A percentile compares a stretch with the other conserved stretches of the same genome.
phyloP scores from a whole-genome alignment of 192 early-diverging fungal species.

The Rhizophlyctis rosea region DNA sequence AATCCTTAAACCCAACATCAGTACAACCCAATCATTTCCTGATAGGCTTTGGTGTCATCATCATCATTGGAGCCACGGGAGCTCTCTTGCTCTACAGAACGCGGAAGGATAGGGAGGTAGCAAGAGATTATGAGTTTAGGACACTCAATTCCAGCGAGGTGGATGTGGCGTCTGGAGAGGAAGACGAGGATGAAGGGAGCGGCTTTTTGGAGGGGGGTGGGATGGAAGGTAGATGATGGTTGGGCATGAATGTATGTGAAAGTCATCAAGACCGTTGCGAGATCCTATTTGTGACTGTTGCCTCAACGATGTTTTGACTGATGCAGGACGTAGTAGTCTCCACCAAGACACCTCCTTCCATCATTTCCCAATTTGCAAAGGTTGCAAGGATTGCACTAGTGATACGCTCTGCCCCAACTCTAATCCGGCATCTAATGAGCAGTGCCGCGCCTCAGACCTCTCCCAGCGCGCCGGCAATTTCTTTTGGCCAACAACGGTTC shows the following conservation, averaged over 20 bases:
- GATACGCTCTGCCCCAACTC: too few species aligned
- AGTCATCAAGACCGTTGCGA: too few species aligned
- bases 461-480: too few species aligned
- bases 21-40: not conserved
- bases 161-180: conserved; percentile 33
- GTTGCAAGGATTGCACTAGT: too few species aligned
- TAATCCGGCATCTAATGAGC: too few species aligned
- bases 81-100: not conserved
- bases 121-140: conserved; percentile 26
- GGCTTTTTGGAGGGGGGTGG: not conserved
- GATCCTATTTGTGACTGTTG: too few species aligned
- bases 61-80: conserved; percentile 3
- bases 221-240: not conserved
- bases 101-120: not conserved
- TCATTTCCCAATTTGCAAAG: too few species aligned
- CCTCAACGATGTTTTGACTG: too few species aligned
- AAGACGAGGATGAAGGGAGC: conserved; percentile 2
- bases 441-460: too few species aligned
- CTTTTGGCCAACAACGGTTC: too few species aligned
- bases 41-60: conserved; percentile 2
- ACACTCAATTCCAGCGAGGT: conserved; percentile 25
- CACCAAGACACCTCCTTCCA: too few species aligned
- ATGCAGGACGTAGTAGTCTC: too few species aligned
- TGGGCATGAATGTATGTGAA: not conserved
- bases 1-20: not conserved